Conservation (phyloP, 805 yeast genomes). For the Ogataea pini region DNA sequence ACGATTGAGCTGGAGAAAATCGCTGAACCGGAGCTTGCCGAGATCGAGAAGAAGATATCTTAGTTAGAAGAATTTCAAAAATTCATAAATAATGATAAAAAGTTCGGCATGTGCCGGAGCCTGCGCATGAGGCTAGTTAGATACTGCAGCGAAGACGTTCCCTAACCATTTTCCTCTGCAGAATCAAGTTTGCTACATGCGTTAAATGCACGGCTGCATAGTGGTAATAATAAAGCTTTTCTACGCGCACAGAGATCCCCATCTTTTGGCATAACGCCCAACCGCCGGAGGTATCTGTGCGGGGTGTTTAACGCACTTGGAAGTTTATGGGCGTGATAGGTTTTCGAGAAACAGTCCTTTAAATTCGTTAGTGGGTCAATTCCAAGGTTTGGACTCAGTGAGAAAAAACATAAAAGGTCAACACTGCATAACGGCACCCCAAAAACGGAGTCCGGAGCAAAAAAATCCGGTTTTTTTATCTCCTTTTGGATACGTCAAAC, state of each 20-base stretch:
- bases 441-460: not conserved
- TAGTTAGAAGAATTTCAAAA: not conserved
- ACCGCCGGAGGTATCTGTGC: too few relatives aligned
- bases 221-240: not conserved
- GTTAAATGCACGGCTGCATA: not conserved
- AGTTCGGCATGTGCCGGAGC: too few relatives aligned
- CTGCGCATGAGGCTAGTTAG: not conserved
- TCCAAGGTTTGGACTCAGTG: too few relatives aligned
- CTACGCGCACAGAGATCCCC: not conserved
- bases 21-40: constrained; percentile 26
- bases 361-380: too few relatives aligned
- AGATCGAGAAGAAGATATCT: constrained; percentile 12
- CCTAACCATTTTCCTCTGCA: not conserved
- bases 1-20: constrained; percentile 49
- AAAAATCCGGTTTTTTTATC: not conserved
- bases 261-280: not conserved
- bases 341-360: too few relatives aligned
- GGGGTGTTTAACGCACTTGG: too few relatives aligned
- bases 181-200: constrained; percentile 4
- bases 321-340: not conserved
- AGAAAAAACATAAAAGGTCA: too few relatives aligned
- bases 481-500: not conserved
- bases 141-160: not conserved
- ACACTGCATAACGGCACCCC: not conserved
- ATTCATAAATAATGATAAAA: too few relatives aligned